These are phyloP conservation scores for Phytophthora colocasiae DNA, from an alignment of 352 stramenopile genomes.

Conservation along the genomic window DNA sequence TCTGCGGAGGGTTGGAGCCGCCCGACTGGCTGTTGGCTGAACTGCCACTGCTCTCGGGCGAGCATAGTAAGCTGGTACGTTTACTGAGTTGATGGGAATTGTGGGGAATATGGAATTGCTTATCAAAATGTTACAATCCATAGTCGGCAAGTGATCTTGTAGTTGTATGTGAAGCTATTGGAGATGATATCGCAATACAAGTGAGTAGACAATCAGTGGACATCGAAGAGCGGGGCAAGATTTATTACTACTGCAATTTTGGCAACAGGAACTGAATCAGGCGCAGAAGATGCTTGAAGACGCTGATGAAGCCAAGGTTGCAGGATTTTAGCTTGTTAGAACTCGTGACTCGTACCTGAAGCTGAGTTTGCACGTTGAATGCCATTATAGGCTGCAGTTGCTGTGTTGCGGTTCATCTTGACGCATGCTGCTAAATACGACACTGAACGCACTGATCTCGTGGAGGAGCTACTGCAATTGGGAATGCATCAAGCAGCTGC, in stretches of 20 bases:
- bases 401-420: constrained; percentile 58
- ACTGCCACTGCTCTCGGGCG: constrained; percentile 46
- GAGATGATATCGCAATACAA: constrained; percentile 36
- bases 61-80: constrained; percentile 30
- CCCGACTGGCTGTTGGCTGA: constrained; percentile 70
- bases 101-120: background rate
- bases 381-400: constrained; percentile 29
- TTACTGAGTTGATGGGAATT: background rate
- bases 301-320: constrained; percentile 33
- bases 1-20: constrained; percentile 69
- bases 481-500: constrained; percentile 34
- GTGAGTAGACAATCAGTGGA: constrained; percentile 9
- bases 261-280: constrained; percentile 28
- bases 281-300: constrained; percentile 23
- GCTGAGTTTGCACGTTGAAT: background rate
- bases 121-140: background rate
- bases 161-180: constrained; percentile 35
- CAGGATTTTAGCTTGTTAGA: too few relatives aligned
- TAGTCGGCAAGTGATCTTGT: constrained; percentile 21
- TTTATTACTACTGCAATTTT: constrained; percentile 6
- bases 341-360: too few relatives aligned
- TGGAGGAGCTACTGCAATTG: constrained; percentile 58
- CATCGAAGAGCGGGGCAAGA: too few relatives aligned
- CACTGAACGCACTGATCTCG: constrained; percentile 37
- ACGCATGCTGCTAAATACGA: constrained; percentile 61